Base-by-base conservation (phyloP, 2,329 filamentous ascomycete species). In the Dendryphion nanum region DNA sequence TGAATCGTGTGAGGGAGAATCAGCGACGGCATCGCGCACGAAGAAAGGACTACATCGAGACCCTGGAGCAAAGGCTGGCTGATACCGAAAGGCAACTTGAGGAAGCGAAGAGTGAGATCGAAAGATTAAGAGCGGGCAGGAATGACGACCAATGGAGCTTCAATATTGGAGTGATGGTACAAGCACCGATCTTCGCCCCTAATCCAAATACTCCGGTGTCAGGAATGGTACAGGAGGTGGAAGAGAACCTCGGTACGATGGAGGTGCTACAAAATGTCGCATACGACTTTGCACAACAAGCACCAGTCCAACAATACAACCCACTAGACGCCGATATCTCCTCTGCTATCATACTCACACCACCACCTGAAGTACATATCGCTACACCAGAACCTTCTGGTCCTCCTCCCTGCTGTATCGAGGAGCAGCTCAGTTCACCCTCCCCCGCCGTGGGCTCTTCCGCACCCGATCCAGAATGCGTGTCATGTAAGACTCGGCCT, bases 21-120 rank as follows among this genome's bases (percentile, higher is more conserved):
- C 73, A 77, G 49, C 69, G 74, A 26, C 67, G 73, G 17, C 73
- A 77, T 47, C 70, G 74, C 4, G 71, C 71, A 6, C 59, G 69
- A 19, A 63, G 67, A 29, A 69, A 66, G 32, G 59, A 63, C 24
- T 61, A 66, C 24, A 64, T 75, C 18, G 50, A 61, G 2, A 58
- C 62, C 1, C 54, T 74, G 1, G 70, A 73, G 47, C 38, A 51
- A 14, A 52, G 53, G 42, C 51, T 65, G 6, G 48, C 50, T 8
- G 57, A 62, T 6, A 50, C 55, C 4, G 57, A 64, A 28, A 32
- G 40, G n/a, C 40, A 50, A 35, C 45, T 64, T 1, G 47, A 44
- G 1, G 51, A 47, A 4, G 57, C 59, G 5, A 39, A 47, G 18
- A 45, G 45, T 6, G 61, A 65, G 28, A 57, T 63, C 13, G 54